phyloP scores from a whole-genome alignment of 306 rosid species.

The Malus orientalis region DNA sequence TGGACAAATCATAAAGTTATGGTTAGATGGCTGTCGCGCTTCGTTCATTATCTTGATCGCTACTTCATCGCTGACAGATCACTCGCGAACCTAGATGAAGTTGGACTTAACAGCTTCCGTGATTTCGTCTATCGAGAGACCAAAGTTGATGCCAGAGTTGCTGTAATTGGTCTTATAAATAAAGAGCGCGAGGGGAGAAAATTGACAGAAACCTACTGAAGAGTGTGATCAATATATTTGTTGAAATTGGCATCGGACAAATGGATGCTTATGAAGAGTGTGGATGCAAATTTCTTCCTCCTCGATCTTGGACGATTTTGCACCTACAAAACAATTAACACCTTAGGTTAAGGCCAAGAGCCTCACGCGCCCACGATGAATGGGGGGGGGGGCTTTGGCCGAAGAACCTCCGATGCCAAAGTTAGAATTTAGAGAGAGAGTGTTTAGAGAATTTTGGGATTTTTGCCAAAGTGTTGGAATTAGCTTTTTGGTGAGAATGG shows the following conservation, averaged over 20 bases:
- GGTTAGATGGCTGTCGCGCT: constrained; percentile 32
- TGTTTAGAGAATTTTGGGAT: no score
- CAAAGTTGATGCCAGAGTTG: constrained; percentile 31
- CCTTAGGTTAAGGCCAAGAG: no score
- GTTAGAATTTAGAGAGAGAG: no score
- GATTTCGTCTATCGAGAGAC: constrained; percentile 18
- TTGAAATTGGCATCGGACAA: constrained; percentile 51
- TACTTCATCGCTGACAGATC: constrained; percentile 29
- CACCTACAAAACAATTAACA: no score
- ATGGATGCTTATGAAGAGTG: constrained; percentile 32
- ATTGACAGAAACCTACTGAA: constrained; percentile 55
- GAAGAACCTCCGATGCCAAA: no score
- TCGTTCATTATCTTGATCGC: constrained; percentile 30
- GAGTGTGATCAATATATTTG: constrained; percentile 48
- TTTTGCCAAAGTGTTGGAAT: no score
- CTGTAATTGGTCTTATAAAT: constrained; percentile 41
- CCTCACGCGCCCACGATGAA: no score
- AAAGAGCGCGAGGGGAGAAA: constrained; percentile 66
- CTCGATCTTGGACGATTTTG: no score
- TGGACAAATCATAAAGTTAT: constrained; percentile 42
- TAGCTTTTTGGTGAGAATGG: no score
- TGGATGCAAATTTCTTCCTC: no score
- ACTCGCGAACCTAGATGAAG: constrained; percentile 21
- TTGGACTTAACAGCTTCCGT: constrained; percentile 26
- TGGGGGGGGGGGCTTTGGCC: no score